phyloP scores from a whole-genome alignment of 2,329 filamentous ascomycete genomes.

The Fusarium algeriense region DNA sequence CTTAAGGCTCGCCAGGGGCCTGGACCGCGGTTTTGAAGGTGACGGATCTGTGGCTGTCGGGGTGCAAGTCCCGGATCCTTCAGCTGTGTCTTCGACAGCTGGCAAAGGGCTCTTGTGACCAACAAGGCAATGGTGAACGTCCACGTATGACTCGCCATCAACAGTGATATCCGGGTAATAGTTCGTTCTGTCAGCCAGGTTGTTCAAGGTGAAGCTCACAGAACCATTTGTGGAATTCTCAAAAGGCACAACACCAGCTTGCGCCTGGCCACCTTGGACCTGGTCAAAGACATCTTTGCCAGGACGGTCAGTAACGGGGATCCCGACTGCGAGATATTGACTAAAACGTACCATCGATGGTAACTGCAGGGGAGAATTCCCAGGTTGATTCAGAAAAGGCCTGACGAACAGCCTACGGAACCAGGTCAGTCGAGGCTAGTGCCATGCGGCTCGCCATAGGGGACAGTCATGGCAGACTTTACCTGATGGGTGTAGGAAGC shows the following conservation, averaged over 20 bases:
- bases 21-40: conserved; percentile 59
- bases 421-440: conserved; percentile 26
- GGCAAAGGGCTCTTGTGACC: conserved; percentile 59
- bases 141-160: conserved; percentile 85
- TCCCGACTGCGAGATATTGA: not conserved
- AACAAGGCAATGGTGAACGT: conserved; percentile 89
- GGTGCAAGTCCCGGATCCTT: conserved; percentile 61
- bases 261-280: conserved; percentile 74
- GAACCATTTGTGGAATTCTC: conserved; percentile 97
- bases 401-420: conserved; percentile 59
- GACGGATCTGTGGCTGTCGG: conserved; percentile 62
- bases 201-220: conserved; percentile 89
- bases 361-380: conserved; percentile 63
- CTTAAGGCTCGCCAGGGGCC: conserved; percentile 64
- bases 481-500: conserved; percentile 67
- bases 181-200: conserved; percentile 80
- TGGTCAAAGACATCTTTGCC: conserved; percentile 79
- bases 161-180: conserved; percentile 78
- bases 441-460: conserved; percentile 34
- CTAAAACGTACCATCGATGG: conserved; percentile 60
- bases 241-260: conserved; percentile 88
- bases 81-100: conserved; percentile 46
- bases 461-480: conserved; percentile 32
- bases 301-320: conserved; percentile 20
- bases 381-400: conserved; percentile 63